Evolutionary conservation across 306 rosid genomes (phyloP).

Genomic region (Glycyrrhiza uralensis): DNA sequence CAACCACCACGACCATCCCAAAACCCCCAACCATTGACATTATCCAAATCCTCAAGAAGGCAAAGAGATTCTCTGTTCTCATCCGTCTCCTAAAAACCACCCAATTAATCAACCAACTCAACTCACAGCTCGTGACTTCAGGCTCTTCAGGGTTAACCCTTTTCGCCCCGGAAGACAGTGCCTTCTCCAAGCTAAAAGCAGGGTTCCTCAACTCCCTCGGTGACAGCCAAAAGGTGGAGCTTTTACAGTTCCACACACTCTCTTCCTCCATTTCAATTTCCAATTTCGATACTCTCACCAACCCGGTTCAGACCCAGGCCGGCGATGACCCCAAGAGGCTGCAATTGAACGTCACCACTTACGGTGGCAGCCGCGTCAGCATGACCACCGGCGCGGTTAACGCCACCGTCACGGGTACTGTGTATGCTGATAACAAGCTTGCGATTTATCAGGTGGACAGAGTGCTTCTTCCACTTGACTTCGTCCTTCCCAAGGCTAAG

Average conservation of each 20-base stretch:
- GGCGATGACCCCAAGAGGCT: constrained; percentile 37
- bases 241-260: constrained; percentile 44
- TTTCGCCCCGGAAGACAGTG: constrained; percentile 45
- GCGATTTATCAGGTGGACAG: constrained; percentile 45
- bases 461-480: constrained; percentile 50
- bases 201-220: constrained; percentile 45
- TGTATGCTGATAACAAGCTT: constrained; percentile 38
- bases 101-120: constrained; percentile 38
- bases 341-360: constrained; percentile 45
- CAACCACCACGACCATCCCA: constrained; percentile 37
- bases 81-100: constrained; percentile 46
- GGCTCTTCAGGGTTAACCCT: constrained; percentile 34
- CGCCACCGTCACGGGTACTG: constrained; percentile 41
- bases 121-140: constrained; percentile 42
- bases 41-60: constrained; percentile 40
- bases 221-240: constrained; percentile 43
- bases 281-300: constrained; percentile 51
- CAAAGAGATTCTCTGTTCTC: constrained; percentile 37
- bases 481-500: constrained; percentile 38
- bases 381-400: constrained; percentile 49
- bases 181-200: constrained; percentile 40
- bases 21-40: constrained; percentile 32
- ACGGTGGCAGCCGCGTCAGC: constrained; percentile 39
- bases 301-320: constrained; percentile 52
- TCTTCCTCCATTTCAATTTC: constrained; percentile 31